Evolutionary conservation across 2,329 filamentous ascomycete species (phyloP).

Genomic region (Drechmeria coniospora): DNA sequence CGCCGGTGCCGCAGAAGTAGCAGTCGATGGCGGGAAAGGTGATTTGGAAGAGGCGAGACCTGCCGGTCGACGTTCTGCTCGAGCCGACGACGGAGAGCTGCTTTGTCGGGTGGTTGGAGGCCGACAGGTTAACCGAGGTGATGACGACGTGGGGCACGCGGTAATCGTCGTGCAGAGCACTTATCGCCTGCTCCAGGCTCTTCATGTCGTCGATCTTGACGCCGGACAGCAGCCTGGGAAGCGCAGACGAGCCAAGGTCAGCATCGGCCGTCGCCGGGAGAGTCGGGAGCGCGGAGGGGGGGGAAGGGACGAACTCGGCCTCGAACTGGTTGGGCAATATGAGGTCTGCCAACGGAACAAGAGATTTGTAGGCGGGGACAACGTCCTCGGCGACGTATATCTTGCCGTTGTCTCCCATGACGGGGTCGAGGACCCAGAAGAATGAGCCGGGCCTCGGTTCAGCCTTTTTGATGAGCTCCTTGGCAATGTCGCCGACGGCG

Average conservation of each 20-base stretch:
- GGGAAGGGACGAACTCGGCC: constrained; percentile 54
- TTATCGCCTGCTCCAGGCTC: constrained; percentile 59
- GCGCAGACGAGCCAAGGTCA: no score
- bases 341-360: constrained; percentile 71
- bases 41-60: constrained; percentile 74
- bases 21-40: constrained; percentile 76
- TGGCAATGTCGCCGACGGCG: constrained; percentile 69
- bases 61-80: constrained; percentile 45
- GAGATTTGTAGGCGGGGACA: constrained; percentile 72
- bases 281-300: not conserved
- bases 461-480: constrained; percentile 58
- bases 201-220: constrained; percentile 64
- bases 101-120: constrained; percentile 29
- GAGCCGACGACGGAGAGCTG: constrained; percentile 64
- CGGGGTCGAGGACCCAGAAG: constrained; percentile 95
- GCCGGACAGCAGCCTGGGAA: constrained; percentile 59
- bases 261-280: not conserved
- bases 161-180: constrained; percentile 60
- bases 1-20: constrained; percentile 92
- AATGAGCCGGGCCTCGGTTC: constrained; percentile 54
- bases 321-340: constrained; percentile 97
- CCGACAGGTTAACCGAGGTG: constrained; percentile 64
- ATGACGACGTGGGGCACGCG: constrained; percentile 79
- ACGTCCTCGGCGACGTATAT: constrained; percentile 87
- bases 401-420: constrained; percentile 92